Base-by-base conservation (phyloP, 75 land plant genomes). In the Isoetes taiwanensis region DNA sequence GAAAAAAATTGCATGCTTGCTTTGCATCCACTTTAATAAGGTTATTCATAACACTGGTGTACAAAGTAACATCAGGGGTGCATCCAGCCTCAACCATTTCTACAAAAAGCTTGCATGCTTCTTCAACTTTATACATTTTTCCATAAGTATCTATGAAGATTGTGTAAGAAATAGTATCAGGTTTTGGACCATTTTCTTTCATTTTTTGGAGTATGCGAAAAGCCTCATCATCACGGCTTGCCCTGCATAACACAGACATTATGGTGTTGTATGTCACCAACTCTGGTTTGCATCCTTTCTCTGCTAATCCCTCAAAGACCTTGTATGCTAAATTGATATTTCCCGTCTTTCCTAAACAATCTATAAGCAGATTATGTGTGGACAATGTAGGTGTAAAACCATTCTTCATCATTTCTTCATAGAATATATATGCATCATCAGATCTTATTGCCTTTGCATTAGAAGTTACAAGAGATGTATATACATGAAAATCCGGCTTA, bases 301-400 rank as follows among this genome's bases (percentile, higher is more conserved):
- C n/a, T 5, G 21, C n/a, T 3, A 46, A 19, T 4, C n/a, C 50
- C 23, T 46, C 25, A 23, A 46, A 46, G 19, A 46, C 50, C 16
- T 16, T 19, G 25, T 4, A 46, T 6, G 50, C 50, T 3, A 5
- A 23, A 46, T 46, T 23, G 5, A 19, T n/a, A 23, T 46, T 19
- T 23, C 50, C 50, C 4, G 50, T 23, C 50, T 46, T 46, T 46
- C 50, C 50, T 23, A 46, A 19, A 46, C 50, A 46, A 46, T 46
- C 50, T 5, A 46, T 46, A 23, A 46, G 50, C n/a, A 46, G 5
- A 23, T 46, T 46, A 23, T 46, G 50, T 16, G 25, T 16, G 5
- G 25, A 6, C 16, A 46, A 23, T 5, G 21, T 46, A 6, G 50
- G 50, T 46, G 16, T 23, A 5, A 46, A 19, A 19, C 50, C n/a